Evolutionary conservation across 257 asterid species (phyloP).

Genomic region (Handroanthus guayacan): DNA sequence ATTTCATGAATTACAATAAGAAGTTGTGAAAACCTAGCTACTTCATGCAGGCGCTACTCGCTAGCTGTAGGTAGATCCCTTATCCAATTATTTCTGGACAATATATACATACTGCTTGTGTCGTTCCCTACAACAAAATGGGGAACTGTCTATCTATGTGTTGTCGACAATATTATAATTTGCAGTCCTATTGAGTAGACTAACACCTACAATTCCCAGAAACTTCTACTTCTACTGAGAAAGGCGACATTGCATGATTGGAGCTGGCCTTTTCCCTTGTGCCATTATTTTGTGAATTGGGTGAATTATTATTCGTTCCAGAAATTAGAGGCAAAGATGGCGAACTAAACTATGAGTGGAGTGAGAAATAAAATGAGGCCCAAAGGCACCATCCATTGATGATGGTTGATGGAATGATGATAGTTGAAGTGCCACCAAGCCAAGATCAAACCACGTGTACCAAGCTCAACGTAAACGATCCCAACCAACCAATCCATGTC

Average conservation of each 20-base stretch:
- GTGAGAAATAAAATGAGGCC: constrained; percentile 55
- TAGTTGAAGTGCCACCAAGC: constrained; percentile 49
- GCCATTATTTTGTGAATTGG: neutral
- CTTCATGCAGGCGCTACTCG: no score
- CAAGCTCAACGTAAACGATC: constrained; percentile 45
- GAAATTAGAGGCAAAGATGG: constrained; percentile 43
- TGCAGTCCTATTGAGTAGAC: neutral
- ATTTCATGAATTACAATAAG: no score
- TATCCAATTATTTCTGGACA: no score
- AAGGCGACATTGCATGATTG: constrained; percentile 18
- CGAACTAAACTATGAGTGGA: constrained; percentile 42
- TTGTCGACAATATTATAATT: neutral
- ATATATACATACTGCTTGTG: neutral
- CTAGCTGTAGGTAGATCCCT: no score
- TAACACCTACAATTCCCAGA: neutral
- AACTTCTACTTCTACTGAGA: neutral
- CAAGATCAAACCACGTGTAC: constrained; percentile 49
- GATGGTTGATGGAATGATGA: constrained; percentile 51
- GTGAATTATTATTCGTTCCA: constrained; percentile 1
- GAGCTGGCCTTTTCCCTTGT: neutral
- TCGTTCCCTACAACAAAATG: neutral
- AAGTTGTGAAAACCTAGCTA: no score
- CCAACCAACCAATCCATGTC: constrained; percentile 43
- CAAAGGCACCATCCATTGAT: constrained; percentile 67
- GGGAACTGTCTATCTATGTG: neutral